Evolutionary conservation across 2,329 filamentous ascomycete species (phyloP).

Genomic region (Hymenoscyphus linearis): DNA sequence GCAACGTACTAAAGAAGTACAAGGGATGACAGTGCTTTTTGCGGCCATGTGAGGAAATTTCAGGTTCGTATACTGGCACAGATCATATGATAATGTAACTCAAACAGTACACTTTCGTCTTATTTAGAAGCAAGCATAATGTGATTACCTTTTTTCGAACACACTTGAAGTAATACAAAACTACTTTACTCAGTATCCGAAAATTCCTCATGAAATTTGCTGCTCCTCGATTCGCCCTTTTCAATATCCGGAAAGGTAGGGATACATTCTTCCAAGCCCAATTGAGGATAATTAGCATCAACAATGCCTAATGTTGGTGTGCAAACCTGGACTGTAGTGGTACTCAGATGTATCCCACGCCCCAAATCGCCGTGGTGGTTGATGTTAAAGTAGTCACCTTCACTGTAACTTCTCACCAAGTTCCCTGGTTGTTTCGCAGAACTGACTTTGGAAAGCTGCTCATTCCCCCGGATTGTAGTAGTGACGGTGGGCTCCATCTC

Average conservation of each 20-base stretch:
- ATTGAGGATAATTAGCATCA: neutral
- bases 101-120: neutral
- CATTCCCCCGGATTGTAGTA: slow-evolving; percentile 1
- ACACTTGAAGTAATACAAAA: neutral
- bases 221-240: neutral
- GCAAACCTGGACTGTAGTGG: slow-evolving; percentile 2
- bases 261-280: neutral
- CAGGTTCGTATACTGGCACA: neutral
- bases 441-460: neutral
- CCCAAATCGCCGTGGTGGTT: neutral
- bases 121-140: neutral
- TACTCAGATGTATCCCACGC: slow-evolving; percentile 4
- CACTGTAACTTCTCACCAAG: neutral
- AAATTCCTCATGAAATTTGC: neutral
- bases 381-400: neutral
- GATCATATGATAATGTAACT: neutral
- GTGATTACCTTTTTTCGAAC: too few species aligned
- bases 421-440: neutral
- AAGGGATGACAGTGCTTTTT: neutral
- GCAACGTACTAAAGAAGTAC: neutral
- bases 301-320: neutral
- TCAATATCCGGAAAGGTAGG: neutral
- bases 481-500: neutral
- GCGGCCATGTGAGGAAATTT: neutral
- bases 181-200: neutral